Conservation (phyloP, 768 basidiomycete species). For the Tylopilus sp. region DNA sequence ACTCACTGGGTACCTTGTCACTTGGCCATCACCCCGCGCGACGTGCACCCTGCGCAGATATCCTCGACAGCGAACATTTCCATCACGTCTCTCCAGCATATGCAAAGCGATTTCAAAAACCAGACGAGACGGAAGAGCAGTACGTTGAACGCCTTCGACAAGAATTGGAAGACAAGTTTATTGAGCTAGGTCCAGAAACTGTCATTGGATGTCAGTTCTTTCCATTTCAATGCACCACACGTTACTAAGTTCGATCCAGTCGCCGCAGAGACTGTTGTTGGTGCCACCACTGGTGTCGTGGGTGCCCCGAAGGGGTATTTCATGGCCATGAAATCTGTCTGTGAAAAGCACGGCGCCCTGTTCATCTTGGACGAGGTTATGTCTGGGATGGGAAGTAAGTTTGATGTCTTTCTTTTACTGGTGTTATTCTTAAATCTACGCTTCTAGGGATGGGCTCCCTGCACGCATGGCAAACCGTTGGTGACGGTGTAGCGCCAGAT, state of each 20-base stretch:
- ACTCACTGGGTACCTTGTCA: slow-evolving; percentile 68
- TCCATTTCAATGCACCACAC: background rate
- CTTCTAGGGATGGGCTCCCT: slow-evolving; percentile 76
- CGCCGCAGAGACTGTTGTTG: slow-evolving; percentile 83
- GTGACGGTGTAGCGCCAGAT: slow-evolving; percentile 76
- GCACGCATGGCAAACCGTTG: slow-evolving; percentile 83
- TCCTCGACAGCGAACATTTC: slow-evolving; percentile 63
- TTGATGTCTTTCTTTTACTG: background rate
- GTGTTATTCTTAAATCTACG: background rate
- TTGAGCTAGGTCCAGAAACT: slow-evolving; percentile 76
- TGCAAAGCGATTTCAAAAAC: slow-evolving; percentile 69
- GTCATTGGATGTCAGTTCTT: slow-evolving; percentile 70
- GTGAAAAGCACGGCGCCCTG: slow-evolving; percentile 65
- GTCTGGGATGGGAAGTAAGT: slow-evolving; percentile 87
- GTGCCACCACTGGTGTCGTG: slow-evolving; percentile 77
- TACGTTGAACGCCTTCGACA: slow-evolving; percentile 75
- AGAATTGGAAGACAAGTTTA: slow-evolving; percentile 84
- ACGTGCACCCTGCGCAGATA: slow-evolving; percentile 62
- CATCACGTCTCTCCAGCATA: slow-evolving; percentile 90
- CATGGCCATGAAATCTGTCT: slow-evolving; percentile 79
- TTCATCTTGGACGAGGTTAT: slow-evolving; percentile 92
- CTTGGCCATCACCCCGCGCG: slow-evolving; percentile 65
- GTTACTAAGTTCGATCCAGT: slow-evolving; percentile 39
- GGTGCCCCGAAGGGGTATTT: slow-evolving; percentile 83
- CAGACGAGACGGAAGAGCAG: slow-evolving; percentile 69